Evolutionary conservation across 78 protist species (phyloP), one percentile per base, ranked within the genome.

Genomic region (Dictyostelium purpureum): DNA sequence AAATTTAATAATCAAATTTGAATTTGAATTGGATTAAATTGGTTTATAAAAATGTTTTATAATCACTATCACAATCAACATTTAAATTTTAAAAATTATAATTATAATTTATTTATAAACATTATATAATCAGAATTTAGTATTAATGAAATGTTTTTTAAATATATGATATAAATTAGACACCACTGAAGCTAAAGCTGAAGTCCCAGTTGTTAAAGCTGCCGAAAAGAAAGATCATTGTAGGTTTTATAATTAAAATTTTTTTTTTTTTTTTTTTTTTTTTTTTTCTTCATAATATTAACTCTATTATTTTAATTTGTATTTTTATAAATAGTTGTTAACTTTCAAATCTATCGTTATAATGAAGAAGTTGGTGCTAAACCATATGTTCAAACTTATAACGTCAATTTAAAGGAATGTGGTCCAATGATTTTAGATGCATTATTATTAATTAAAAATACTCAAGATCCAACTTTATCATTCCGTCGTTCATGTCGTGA

Each of bases 401-500:
- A 74, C 45, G 77, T 96, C 42, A 90, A 96, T 81, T 37, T 93
- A 9, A 93, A 94, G 85, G 77, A 87, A 38, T 96, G 98, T 87
- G 98, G 97, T 26, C 97, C 97, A 42, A 98, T 98, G 99, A 85
- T 98, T 45, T 79, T 98, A 28, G 98, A 96, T 82, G 94, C 96
- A 18, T 66, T 97, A 35, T 37, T 96, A 28, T 69, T 92, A 33
- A 95, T 97, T 73, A 96, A 97, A 61, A 91, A 95, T 66, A 94
- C 90, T 52, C 66, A 73, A 42, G 99, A 97, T 88, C 96, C 97
- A 65, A 94, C 98, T 5, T 93, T 97, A 47, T 92, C 98, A 31
- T 97, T 97, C 96, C 92, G 99, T 51, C 94, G 97, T 63, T 95
- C 98, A 59, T 97, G 99, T 87, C 95, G 97, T 61, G 97, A 96